Evolutionary conservation across 2,329 filamentous ascomycete species (phyloP).

Genomic region (Alternaria sp.): DNA sequence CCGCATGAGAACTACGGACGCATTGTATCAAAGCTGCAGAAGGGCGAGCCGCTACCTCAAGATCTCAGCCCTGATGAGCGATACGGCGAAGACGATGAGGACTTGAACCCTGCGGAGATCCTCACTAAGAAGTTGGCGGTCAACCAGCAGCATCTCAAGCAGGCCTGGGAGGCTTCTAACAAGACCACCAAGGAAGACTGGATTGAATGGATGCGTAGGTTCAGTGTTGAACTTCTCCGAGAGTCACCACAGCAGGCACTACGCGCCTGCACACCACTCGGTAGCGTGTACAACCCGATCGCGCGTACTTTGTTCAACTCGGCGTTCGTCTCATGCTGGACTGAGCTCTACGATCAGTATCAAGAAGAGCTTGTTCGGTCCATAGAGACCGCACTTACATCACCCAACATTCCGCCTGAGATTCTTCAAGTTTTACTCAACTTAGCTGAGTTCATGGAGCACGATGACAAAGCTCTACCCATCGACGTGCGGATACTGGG

Average conservation of each 20-base stretch:
- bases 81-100: slow-evolving; percentile 79
- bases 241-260: slow-evolving; percentile 97
- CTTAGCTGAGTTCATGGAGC: slow-evolving; percentile 99
- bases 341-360: slow-evolving; percentile 93
- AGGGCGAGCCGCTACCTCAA: slow-evolving; percentile 92
- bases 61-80: slow-evolving; percentile 87
- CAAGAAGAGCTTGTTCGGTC: slow-evolving; percentile 96
- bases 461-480: slow-evolving; percentile 96
- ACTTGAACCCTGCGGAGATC: slow-evolving; percentile 81
- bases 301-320: slow-evolving; percentile 97
- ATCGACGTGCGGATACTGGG: slow-evolving; percentile 96
- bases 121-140: slow-evolving; percentile 93
- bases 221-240: slow-evolving; percentile 92
- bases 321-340: slow-evolving; percentile 98
- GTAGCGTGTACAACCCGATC: slow-evolving; percentile 87
- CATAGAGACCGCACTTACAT: slow-evolving; percentile 94
- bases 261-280: slow-evolving; percentile 88
- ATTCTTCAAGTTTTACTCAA: slow-evolving; percentile 93
- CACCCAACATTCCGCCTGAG: slow-evolving; percentile 93
- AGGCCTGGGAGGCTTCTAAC: slow-evolving; percentile 94
- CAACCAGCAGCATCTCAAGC: slow-evolving; percentile 96
- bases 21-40: slow-evolving; percentile 89
- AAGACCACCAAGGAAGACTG: slow-evolving; percentile 98
- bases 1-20: slow-evolving; percentile 91
- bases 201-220: slow-evolving; percentile 97